These are phyloP conservation scores for Myrica gale DNA, from an alignment of 306 rosid species.

Conservation along the genomic window DNA sequence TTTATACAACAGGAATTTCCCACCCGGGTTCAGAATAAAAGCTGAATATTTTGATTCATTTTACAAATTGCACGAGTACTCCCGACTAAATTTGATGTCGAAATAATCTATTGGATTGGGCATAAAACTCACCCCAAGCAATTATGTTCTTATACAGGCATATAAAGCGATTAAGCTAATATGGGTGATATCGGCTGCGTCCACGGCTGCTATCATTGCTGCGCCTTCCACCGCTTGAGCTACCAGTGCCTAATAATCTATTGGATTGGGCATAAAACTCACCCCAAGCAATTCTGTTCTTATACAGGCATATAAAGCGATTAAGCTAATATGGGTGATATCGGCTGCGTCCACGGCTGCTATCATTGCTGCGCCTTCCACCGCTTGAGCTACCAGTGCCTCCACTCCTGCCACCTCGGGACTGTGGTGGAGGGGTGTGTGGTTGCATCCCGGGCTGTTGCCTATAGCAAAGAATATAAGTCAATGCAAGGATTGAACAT, in stretches of 20 bases:
- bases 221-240: constrained; percentile 53
- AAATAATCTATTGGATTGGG: not conserved
- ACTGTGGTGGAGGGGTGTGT: constrained; percentile 28
- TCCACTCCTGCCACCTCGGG: constrained; percentile 46
- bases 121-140: not conserved
- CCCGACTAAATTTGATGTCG: not conserved
- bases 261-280: not conserved
- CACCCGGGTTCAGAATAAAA: not conserved
- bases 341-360: constrained; percentile 47
- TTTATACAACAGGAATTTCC: not conserved
- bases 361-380: constrained; percentile 44
- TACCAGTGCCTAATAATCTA: constrained; percentile 20
- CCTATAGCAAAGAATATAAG: constrained; percentile 33
- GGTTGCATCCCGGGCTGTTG: constrained; percentile 57
- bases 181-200: constrained; percentile 60
- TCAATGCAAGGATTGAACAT: constrained; percentile 29
- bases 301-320: not conserved
- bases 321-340: constrained; percentile 56
- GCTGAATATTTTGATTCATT: too few species aligned
- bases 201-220: constrained; percentile 40
- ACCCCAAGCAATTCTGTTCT: not conserved
- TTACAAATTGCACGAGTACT: not conserved
- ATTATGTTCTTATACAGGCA: not conserved
- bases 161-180: constrained; percentile 28
- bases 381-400: constrained; percentile 43